Evolutionary conservation across 148 eudicot species (phyloP).

Genomic region (Amaranthus palmeri): DNA sequence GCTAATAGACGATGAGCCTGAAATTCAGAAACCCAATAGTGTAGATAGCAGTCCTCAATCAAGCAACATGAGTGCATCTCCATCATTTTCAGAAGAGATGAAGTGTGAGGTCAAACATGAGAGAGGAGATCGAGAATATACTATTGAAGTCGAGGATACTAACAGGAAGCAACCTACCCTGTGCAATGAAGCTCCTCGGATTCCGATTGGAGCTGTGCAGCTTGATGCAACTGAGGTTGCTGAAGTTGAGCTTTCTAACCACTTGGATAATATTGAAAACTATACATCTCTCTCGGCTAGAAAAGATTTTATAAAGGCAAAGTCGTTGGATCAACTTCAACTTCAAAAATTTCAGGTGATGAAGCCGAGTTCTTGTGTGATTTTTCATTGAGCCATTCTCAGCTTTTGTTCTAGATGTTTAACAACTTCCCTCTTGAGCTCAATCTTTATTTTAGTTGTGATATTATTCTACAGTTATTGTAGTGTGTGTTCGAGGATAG

Average conservation of each 20-base stretch:
- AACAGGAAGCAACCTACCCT: conserved; percentile 32
- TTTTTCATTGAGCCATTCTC: not conserved
- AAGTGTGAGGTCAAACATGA: conserved; percentile 36
- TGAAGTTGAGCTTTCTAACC: conserved; percentile 23
- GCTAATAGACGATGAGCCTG: conserved; percentile 20
- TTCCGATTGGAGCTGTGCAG: conserved; percentile 24
- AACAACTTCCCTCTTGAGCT: not conserved
- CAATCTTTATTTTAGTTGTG: too few relatives aligned
- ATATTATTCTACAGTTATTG: too few relatives aligned
- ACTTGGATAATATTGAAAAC: conserved; percentile 17
- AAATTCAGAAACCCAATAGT: conserved; percentile 32
- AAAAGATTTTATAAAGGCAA: conserved; percentile 33
- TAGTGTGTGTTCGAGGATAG: not conserved
- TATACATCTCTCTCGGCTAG: conserved; percentile 12
- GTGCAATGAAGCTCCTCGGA: conserved; percentile 30
- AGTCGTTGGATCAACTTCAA: conserved; percentile 36
- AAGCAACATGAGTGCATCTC: conserved; percentile 20
- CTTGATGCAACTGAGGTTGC: conserved; percentile 34
- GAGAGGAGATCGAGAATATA: conserved; percentile 26
- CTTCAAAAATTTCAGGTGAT: conserved; percentile 43
- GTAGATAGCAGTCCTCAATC: conserved; percentile 44
- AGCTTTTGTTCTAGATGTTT: not conserved
- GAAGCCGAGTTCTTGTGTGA: not conserved
- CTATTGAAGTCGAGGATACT: conserved; percentile 26
- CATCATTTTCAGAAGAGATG: conserved; percentile 31